A percentile compares a stretch with the other conserved stretches of the same genome.
Evolutionary conservation across 139 green algal genomes (phyloP).

Genomic region (Haematococcus lacustris): DNA sequence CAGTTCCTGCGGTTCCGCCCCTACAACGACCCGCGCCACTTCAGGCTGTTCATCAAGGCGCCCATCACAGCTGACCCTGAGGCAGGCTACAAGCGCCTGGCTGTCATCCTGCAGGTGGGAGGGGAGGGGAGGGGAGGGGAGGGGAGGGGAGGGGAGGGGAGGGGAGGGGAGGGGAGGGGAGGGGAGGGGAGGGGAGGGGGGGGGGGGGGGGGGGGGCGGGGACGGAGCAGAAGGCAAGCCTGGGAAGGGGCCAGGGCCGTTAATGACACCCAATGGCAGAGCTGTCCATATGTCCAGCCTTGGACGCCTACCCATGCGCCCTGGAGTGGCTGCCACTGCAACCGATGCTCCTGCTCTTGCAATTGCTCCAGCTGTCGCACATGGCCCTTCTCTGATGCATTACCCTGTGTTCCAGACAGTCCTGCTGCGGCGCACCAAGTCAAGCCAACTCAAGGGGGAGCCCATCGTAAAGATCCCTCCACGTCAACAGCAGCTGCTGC

Average conservation of each 20-base stretch:
- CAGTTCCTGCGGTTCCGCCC: conserved; percentile 52
- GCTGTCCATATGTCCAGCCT: no score
- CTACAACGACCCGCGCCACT: conserved; percentile 33
- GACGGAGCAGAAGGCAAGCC: no score
- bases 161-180: conserved; percentile 1
- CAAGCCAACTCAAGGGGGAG: conserved; percentile 53
- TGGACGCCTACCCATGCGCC: no score
- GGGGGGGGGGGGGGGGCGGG: no score
- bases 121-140: no score
- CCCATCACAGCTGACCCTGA: conserved; percentile 21
- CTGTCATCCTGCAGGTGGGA: conserved; percentile 1
- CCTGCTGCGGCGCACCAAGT: conserved; percentile 77
- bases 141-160: background rate
- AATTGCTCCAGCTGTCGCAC: no score
- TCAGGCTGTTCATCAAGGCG: conserved; percentile 60
- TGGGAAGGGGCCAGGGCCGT: no score
- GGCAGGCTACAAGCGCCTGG: conserved; percentile 42
- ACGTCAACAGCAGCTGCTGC: conserved; percentile 36
- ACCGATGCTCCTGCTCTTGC: no score
- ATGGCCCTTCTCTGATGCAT: no score
- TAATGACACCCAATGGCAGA: no score
- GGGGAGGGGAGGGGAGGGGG: background rate
- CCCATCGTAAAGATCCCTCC: conserved; percentile 67
- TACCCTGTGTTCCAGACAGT: conserved; percentile 33
- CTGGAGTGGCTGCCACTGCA: no score